A percentile compares a stretch with the other conserved stretches of the same genome.
Evolutionary conservation across 768 basidiomycete genomes (phyloP).

Genomic region (Trichaptum fuscoviolaceum): DNA sequence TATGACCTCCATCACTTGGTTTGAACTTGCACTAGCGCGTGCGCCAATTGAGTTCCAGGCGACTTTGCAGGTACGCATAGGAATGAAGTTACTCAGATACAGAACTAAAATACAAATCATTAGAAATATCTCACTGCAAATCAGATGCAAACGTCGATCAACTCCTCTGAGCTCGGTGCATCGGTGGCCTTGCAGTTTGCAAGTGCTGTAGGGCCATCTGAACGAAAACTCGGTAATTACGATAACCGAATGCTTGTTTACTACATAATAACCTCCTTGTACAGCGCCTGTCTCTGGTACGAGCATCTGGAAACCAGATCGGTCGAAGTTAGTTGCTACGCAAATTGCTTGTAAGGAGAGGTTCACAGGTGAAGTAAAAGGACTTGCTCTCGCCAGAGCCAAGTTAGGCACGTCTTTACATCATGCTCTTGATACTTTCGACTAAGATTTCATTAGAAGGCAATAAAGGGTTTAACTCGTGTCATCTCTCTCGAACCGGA

Average conservation of each 20-base stretch:
- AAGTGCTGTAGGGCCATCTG: slow-evolving; percentile 71
- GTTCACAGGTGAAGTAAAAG: slow-evolving; percentile 82
- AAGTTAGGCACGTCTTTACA: slow-evolving; percentile 31
- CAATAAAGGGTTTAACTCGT: not conserved
- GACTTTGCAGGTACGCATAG: slow-evolving; percentile 68
- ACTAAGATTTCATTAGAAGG: not conserved
- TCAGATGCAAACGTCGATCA: slow-evolving; percentile 61
- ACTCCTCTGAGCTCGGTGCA: slow-evolving; percentile 84
- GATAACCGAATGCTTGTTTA: slow-evolving; percentile 1
- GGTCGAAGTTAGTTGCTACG: slow-evolving; percentile 72
- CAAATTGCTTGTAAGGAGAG: slow-evolving; percentile 91
- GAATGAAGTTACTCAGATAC: slow-evolving; percentile 3
- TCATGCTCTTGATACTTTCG: not conserved
- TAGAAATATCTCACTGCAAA: slow-evolving; percentile 87
- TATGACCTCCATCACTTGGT: slow-evolving; percentile 74
- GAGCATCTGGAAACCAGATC: slow-evolving; percentile 70
- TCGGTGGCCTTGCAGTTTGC: slow-evolving; percentile 85
- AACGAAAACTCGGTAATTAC: slow-evolving; percentile 68
- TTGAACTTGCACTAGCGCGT: slow-evolving; percentile 77
- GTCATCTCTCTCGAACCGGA: not conserved
- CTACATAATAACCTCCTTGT: slow-evolving; percentile 3
- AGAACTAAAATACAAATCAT: not conserved
- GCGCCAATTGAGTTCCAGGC: slow-evolving; percentile 92
- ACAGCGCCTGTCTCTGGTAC: slow-evolving; percentile 51
- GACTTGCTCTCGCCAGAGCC: slow-evolving; percentile 64